Percentiles rank a stretch among this genome's conserved stretches.
These are phyloP conservation scores for Fraxinus excelsior DNA, from an alignment of 257 asterid species.

Conservation along the genomic window DNA sequence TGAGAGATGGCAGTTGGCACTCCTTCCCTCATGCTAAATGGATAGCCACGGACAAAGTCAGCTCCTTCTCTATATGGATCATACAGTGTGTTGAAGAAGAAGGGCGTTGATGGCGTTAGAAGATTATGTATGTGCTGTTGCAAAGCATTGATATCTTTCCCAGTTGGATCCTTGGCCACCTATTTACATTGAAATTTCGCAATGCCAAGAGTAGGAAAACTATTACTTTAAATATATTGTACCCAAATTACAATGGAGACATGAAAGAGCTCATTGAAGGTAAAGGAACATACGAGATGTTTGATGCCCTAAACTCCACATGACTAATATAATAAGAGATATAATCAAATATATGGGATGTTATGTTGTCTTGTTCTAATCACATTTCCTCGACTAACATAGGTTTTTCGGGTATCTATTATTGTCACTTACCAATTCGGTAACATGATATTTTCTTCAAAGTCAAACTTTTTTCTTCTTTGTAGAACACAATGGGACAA, in stretches of 20 bases:
- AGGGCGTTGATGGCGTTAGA: slow-evolving; percentile 46
- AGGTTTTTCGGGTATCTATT: too few species aligned
- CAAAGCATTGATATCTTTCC: slow-evolving; percentile 52
- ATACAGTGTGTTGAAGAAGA: slow-evolving; percentile 57
- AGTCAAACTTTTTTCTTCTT: too few species aligned
- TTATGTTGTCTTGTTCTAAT: too few species aligned
- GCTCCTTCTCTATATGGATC: slow-evolving; percentile 58
- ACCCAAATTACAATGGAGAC: not conserved
- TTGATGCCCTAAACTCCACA: too few species aligned
- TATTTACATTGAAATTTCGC: slow-evolving; percentile 15
- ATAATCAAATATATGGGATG: too few species aligned
- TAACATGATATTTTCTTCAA: not conserved
- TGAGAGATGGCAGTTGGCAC: slow-evolving; percentile 59
- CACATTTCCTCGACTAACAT: too few species aligned
- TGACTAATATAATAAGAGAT: too few species aligned
- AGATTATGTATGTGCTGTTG: slow-evolving; percentile 49
- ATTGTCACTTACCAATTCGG: too few species aligned
- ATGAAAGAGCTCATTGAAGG: too few species aligned
- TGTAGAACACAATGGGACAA: too few species aligned
- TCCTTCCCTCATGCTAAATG: slow-evolving; percentile 60
- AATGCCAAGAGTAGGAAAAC: not conserved
- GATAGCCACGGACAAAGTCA: slow-evolving; percentile 59
- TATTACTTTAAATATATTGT: not conserved
- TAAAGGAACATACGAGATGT: too few species aligned
- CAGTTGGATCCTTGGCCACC: slow-evolving; percentile 60